Conservation (phyloP, 345 rosid species). For the Boechera stricta region DNA sequence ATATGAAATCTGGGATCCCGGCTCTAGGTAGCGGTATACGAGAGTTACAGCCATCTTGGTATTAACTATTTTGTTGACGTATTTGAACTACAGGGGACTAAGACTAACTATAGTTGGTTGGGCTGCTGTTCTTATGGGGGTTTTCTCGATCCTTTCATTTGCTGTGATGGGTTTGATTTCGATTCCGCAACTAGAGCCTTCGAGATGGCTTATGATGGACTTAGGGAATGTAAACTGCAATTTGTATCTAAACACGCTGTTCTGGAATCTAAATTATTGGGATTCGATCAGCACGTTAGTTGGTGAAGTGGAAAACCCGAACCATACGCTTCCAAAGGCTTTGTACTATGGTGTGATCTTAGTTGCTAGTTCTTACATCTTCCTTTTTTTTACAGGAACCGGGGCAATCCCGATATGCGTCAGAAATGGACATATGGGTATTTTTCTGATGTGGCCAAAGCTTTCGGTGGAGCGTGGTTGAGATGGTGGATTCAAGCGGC, state of each 20-base stretch:
- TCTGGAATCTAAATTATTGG: conserved; percentile 85
- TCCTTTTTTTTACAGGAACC: conserved; percentile 63
- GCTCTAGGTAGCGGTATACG: conserved; percentile 59
- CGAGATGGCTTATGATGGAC: conserved; percentile 68
- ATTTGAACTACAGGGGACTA: conserved; percentile 61
- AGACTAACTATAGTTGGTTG: conserved; percentile 73
- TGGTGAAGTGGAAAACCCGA: conserved; percentile 77
- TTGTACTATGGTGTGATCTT: conserved; percentile 66
- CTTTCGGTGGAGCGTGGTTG: conserved; percentile 71
- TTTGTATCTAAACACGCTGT: conserved; percentile 69
- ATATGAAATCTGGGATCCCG: conserved; percentile 65
- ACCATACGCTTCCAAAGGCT: conserved; percentile 69
- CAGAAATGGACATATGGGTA: conserved; percentile 78
- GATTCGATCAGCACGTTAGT: conserved; percentile 77
- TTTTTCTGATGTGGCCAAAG: conserved; percentile 59
- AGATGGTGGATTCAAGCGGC: conserved; percentile 81
- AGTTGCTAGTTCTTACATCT: conserved; percentile 63
- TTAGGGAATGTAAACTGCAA: conserved; percentile 63
- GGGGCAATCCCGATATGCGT: conserved; percentile 71
- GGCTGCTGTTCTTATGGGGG: conserved; percentile 67
- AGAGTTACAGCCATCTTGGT: conserved; percentile 53
- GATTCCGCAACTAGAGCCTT: conserved; percentile 66
- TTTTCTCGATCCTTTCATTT: conserved; percentile 74
- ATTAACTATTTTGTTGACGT: conserved; percentile 60
- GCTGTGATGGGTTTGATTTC: conserved; percentile 68